A percentile compares a stretch with the other conserved stretches of the same genome.
These are phyloP conservation scores for Russula sp. DNA, from an alignment of 768 basidiomycete genomes.

Conservation along the genomic window DNA sequence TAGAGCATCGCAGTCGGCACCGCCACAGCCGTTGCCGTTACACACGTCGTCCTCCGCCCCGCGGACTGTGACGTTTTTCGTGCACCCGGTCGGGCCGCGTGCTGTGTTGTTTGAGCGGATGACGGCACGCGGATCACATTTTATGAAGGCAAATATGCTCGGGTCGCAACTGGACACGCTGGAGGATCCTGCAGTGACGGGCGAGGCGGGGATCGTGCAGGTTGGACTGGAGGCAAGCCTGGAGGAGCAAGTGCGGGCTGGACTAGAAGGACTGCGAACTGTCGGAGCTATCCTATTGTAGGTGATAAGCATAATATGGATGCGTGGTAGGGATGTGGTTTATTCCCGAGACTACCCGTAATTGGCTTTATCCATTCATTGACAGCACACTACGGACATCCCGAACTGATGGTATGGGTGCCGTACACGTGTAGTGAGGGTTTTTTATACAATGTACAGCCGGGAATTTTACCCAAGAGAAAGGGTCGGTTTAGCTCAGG, in stretches of 20 bases:
- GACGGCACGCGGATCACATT: slow-evolving; percentile 61
- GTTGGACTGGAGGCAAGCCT: slow-evolving; percentile 51
- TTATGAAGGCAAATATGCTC: slow-evolving; percentile 80
- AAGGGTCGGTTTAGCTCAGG: not conserved
- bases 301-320: not conserved
- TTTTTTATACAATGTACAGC: not conserved
- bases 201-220: slow-evolving; percentile 60
- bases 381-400: too few species aligned
- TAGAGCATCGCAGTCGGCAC: slow-evolving; percentile 32
- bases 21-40: not conserved
- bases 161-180: slow-evolving; percentile 69
- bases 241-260: slow-evolving; percentile 48
- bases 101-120: slow-evolving; percentile 59
- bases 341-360: not conserved
- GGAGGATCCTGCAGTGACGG: slow-evolving; percentile 52
- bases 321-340: not conserved
- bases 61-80: slow-evolving; percentile 56
- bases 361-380: not conserved
- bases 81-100: slow-evolving; percentile 63
- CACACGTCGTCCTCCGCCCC: not conserved
- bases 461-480: not conserved
- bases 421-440: not conserved
- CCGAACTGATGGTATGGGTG: too few species aligned
- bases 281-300: slow-evolving; percentile 1
- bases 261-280: slow-evolving; percentile 37